phyloP scores from a whole-genome alignment of 139 green algal genomes.

The Micromonas commoda region DNA sequence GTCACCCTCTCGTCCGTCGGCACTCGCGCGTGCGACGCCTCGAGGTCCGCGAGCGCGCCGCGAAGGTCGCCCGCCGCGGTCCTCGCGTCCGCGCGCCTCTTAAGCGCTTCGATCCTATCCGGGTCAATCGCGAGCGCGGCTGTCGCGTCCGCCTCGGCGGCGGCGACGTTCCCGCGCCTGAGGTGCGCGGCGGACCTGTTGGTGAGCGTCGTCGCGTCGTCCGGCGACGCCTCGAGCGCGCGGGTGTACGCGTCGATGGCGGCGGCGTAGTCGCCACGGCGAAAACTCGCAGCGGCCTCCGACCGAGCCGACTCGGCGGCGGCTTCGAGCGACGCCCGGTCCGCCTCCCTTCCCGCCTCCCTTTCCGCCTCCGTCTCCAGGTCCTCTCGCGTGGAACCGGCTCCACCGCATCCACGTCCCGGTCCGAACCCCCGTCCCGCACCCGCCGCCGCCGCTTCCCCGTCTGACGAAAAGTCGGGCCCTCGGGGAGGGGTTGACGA shows the following conservation, averaged over 20 bases:
- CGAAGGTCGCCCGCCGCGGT: not conserved
- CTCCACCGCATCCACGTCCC: too few species aligned
- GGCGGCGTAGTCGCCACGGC: not conserved
- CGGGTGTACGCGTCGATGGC: not conserved
- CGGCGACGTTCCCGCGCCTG: not conserved
- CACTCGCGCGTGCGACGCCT: not conserved
- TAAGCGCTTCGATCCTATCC: not conserved
- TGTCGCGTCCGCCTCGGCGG: not conserved
- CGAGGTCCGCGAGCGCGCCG: not conserved
- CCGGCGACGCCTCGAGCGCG: not conserved
- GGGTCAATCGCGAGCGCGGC: not conserved
- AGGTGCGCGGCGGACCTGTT: not conserved
- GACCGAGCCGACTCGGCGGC: too few species aligned
- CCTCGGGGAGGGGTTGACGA: too few species aligned
- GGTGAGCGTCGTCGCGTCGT: not conserved
- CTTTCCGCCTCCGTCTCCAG: too few species aligned
- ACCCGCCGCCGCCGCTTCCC: too few species aligned
- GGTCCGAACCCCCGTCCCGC: too few species aligned
- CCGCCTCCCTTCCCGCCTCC: too few species aligned
- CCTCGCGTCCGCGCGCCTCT: not conserved
- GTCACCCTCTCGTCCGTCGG: not conserved
- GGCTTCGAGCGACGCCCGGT: not conserved
- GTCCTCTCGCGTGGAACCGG: too few species aligned
- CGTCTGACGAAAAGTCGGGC: too few species aligned
- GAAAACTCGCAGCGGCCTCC: not conserved